Conservation (phyloP, 2,329 filamentous ascomycete species). For the Sporothrix protearum region DNA sequence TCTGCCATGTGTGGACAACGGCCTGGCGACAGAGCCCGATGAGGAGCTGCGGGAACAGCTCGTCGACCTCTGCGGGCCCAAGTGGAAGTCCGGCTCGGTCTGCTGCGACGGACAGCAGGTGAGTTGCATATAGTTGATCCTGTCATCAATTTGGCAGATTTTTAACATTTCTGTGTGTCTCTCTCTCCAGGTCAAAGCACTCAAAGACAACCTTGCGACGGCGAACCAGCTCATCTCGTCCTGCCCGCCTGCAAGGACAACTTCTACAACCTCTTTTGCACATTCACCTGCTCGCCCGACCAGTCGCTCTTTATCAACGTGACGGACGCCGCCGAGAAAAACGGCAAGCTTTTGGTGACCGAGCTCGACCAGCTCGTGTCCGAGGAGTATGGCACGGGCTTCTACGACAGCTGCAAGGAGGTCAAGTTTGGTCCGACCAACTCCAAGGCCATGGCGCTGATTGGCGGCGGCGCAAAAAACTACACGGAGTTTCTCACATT, state of each 20-base stretch:
- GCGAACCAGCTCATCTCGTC: constrained; percentile 86
- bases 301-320: constrained; percentile 95
- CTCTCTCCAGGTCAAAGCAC: constrained; percentile 61
- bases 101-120: constrained; percentile 83
- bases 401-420: constrained; percentile 97
- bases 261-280: constrained; percentile 98
- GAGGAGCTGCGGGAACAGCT: constrained; percentile 70
- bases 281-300: constrained; percentile 95
- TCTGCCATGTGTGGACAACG: constrained; percentile 91
- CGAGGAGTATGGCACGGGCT: constrained; percentile 75
- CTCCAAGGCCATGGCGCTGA: constrained; percentile 89
- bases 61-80: constrained; percentile 77
- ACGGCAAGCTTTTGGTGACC: constrained; percentile 64
- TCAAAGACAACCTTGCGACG: constrained; percentile 80
- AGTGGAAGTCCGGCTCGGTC: constrained; percentile 79
- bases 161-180: neutral
- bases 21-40: constrained; percentile 69
- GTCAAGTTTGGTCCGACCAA: constrained; percentile 97
- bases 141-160: neutral
- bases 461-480: constrained; percentile 90
- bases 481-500: constrained; percentile 86
- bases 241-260: constrained; percentile 95
- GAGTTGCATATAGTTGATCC: constrained; percentile 26
- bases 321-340: constrained; percentile 65
- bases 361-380: constrained; percentile 89